Base-by-base conservation (phyloP, 768 basidiomycete species). In the Termitomyces sp. region DNA sequence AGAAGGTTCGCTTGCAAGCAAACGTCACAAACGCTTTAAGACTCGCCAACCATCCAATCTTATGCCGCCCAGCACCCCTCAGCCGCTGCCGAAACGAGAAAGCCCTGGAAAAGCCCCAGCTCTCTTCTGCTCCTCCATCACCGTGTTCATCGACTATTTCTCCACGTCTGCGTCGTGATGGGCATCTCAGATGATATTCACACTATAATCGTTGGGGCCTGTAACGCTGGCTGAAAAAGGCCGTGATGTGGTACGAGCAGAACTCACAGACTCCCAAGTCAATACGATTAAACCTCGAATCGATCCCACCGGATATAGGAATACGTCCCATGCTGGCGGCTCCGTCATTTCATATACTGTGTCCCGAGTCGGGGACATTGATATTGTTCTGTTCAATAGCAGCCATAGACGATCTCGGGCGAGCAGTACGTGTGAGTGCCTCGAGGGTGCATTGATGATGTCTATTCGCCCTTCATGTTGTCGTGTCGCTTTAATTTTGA, bases 21-120 rank as follows among this genome's bases (percentile, higher is more conserved):
- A 67, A 72, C 2, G 60, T 61, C 8, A 64, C 59, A 28, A 75
- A 66, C 1, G 70, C 68, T 48, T 64, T 66, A n/a, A 70, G 54
- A 61, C 76, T 77, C 60, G 63, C 60, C 45, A 43, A 47, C 65
- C 71, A 69, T 15, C 68, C 67, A 31, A 73, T 62, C 28, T 56
- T 56, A 26, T 54, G 47, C 53, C 54, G 58, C 6, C 65, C 66
- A 30, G 64, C 57, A 21, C 66, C 64, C 14, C 58, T 64, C 48
- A 71, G 44, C 42, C 64, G 59, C 30, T 67, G 59, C 70, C 71
- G 66, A 43, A 65, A 57, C 45, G 60, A n/a, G 23, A 62, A 48
- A 17, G 55, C 41, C 45, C 37, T 54, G 3, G 61, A 57, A 15
- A 60, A 37, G 54, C 54, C 42, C 38, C 55, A 37, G 48, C 14